Base-by-base conservation (phyloP, 192 early-diverging fungal genomes). In the Phycomyces nitens region DNA sequence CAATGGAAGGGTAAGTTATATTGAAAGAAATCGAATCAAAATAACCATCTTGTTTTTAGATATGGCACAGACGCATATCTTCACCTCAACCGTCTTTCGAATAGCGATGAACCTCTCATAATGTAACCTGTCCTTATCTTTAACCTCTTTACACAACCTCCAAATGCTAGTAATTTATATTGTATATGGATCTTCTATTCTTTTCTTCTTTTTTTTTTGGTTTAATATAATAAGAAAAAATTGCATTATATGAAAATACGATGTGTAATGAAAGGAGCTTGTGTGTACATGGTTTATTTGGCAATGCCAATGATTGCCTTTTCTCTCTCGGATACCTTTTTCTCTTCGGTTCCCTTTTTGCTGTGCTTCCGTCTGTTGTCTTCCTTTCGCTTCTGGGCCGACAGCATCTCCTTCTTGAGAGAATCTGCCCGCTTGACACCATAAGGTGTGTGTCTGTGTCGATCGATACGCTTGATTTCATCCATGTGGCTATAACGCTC, bases 11-110 rank as follows among this genome's bases (percentile, higher is more conserved):
- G 68, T 91, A 80, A 70, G 69, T 27, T n/a, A n/a, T n/a, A n/a
- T n/a, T n/a, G n/a, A n/a, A n/a, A n/a, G n/a, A n/a, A n/a, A n/a
- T n/a, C n/a, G n/a, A n/a, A n/a, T n/a, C n/a, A 15, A 38, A 21
- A 29, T 21, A 58, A 5, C 16, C 0, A 54, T 12, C 53, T 47
- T 65, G 42, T 20, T 55, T 56, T 20, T 69, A 83, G 82, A 53
- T 90, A 86, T 62, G 91, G 96, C 51, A 98, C 96, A 49, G 96
- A 98, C 77, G 96, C 93, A 6, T 98, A 98, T 75, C 76, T 97
- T 51, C 95, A 97, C 70, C 79, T 97, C 47, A 93, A 89, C 56
- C 81, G 94, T 15, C 84, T 95, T 38, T 91, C 89, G 23, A 91
- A 95, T 76, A 90, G 88, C 74, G 92, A 93, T 57, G 95, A 97